Base-by-base conservation (phyloP, 352 stramenopile species). In the Phytophthora europaea region DNA sequence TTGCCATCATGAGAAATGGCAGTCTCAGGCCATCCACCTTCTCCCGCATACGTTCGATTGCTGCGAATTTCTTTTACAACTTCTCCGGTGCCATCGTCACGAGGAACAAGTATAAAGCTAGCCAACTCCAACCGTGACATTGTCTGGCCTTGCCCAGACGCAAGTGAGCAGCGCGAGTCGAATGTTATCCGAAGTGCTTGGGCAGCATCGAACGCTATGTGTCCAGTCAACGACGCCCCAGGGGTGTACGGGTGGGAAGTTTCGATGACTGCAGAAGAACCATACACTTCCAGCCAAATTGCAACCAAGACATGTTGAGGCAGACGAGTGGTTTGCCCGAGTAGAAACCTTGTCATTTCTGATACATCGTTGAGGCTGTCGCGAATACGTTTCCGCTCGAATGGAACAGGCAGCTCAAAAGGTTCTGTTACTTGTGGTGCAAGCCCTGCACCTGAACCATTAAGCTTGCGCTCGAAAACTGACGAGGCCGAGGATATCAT, bases 231-330 rank as follows among this genome's bases (percentile, higher is more conserved):
- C 33, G 70, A 62, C 0, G 50, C 70, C 2, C 72, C 70, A 4
- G 60, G 28, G 4, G 71, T 28, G 56, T 94, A 96, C 63, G 89
- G 89, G 38, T 96, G 89, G 0, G 67, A 61, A 0, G 75, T 92
- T 56, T 96, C 87, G 15, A 96, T 80, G 15, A 93, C 80, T 12
- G 58, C 73, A 4, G 77, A 77, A 12, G 79, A 80, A 20, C 89
- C 89, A 56, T 91, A 94, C n/a, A 92, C 83, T 23, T 95, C 89
- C 3, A 96, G 65, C 89, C 89, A 96, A 34, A 95, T 88, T 15
- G 87, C 72, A 38, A 86, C 70, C 16, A 95, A 59, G 3, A 93
- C 72, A 61, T 92, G 84, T 13, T 84, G 63, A 15, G 88, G 77
- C 4, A 96, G 61, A 33, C 51, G 56, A 6, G 79, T 65, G 0